Evolutionary conservation across 495 filamentous ascomycete genomes (phyloP).

Genomic region (Podospora comata): DNA sequence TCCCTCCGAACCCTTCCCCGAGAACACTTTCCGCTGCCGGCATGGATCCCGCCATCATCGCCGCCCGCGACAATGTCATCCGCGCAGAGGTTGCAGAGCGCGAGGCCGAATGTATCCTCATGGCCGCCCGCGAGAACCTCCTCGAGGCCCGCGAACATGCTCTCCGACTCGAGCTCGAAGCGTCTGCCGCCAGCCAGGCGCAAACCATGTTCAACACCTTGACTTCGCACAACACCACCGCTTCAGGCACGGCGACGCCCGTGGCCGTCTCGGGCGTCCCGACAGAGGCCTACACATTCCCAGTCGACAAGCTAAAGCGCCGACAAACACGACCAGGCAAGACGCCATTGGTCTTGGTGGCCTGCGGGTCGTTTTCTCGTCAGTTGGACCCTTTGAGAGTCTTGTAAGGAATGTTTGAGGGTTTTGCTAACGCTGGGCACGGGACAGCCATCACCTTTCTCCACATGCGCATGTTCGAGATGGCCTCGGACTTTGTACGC

Average conservation of each 20-base stretch:
- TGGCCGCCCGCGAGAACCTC: not conserved
- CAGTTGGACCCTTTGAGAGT: conserved; percentile 5
- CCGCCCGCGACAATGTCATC: not conserved
- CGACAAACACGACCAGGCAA: conserved; percentile 65
- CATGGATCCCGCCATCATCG: not conserved
- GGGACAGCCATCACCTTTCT: conserved; percentile 69
- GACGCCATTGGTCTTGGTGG: conserved; percentile 78
- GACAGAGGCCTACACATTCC: conserved; percentile 62
- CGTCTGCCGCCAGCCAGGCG: not conserved
- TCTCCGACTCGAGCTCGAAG: not conserved
- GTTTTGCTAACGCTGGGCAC: not conserved
- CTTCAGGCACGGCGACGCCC: conserved; percentile 13
- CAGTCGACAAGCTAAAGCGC: conserved; percentile 62
- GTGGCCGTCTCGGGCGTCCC: conserved; percentile 6
- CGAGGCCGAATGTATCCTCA: not conserved
- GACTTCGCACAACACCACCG: conserved; percentile 7
- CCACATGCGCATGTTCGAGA: conserved; percentile 92
- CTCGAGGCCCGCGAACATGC: not conserved
- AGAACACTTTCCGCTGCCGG: not conserved
- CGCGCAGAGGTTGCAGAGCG: not conserved
- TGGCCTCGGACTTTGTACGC: conserved; percentile 76
- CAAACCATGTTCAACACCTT: conserved; percentile 4
- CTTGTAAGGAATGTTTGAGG: not conserved
- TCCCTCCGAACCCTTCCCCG: not conserved
- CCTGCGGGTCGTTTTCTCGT: conserved; percentile 81